Base-by-base conservation (phyloP, 2,329 filamentous ascomycete genomes). In the Hypoxylon sp. region DNA sequence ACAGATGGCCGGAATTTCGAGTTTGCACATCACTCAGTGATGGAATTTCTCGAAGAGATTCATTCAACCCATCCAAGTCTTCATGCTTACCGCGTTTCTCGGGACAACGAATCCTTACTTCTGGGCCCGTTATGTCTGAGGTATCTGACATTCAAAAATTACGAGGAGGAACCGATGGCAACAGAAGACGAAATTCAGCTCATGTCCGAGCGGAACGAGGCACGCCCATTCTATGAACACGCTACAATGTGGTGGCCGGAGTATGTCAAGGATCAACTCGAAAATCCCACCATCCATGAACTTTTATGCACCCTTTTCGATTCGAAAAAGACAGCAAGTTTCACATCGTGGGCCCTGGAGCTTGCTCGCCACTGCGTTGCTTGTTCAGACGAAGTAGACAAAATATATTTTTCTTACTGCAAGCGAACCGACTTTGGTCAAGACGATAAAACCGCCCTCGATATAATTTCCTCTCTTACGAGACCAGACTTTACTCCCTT, bases 1-100 rank as follows among this genome's bases (percentile, higher is more conserved):
- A 17, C 20, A 2, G 57, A 71, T 14, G 46, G 58, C 1, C 30
- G 6, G 17, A 1, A 1, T 3, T 56, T 68, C 31, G 68, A 69
- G n/a, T 66, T 71, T 33, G 50, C 68, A 8, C 68, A 71, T 35
- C 69, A 53, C 40, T 66, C 68, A 6, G 68, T 71, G 33, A 46
- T 30, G 4, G 65, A 71, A 35, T 71, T 68, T n/a, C 60, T 71
- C 13, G 44, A 54, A 20, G 31, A 7, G 1, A 61, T 69, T 31
- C 46, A 56, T 42, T 30, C 57, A 2, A 46, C 40, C n/a, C 40
- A 64, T 14, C 27, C 59, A 27, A 61, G 20, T 30, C 40, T 68
- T 11, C 1, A 13, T 4, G 20, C 49, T 40, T 68, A 59, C 33
- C 60, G 20, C 7, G 22, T 48, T 25, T 48, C 42, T 17, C 8